Percentiles rank a stretch among this genome's conserved stretches.
Evolutionary conservation across 108 stramenopile species (phyloP).

Genomic region (Nitzschia putrida): DNA sequence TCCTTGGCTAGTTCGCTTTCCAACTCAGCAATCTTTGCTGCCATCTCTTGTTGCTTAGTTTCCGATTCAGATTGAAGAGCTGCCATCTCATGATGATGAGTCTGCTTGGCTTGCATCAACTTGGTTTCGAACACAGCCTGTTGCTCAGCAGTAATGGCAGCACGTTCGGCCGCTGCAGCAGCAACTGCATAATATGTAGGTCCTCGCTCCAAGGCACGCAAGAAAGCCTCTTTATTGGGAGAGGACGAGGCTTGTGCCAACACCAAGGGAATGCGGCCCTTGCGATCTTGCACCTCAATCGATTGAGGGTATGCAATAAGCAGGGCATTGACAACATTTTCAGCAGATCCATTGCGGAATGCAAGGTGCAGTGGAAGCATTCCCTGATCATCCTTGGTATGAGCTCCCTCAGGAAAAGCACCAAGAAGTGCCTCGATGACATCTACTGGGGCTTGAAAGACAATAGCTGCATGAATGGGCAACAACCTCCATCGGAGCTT

Average conservation of each 20-base stretch:
- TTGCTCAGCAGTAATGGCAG: slow-evolving; percentile 36
- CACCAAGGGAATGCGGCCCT: slow-evolving; percentile 80
- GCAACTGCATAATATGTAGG: slow-evolving; percentile 48
- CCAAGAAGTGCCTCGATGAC: slow-evolving; percentile 61
- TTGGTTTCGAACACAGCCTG: slow-evolving; percentile 35
- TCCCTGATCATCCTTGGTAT: slow-evolving; percentile 82
- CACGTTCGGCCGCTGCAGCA: slow-evolving; percentile 34
- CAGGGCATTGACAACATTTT: slow-evolving; percentile 54
- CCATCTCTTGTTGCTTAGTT: slow-evolving; percentile 23
- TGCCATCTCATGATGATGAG: slow-evolving; percentile 20
- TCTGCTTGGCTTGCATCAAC: slow-evolving; percentile 9
- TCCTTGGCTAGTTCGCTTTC: slow-evolving; percentile 68
- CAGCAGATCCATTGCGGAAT: slow-evolving; percentile 66
- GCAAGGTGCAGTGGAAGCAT: slow-evolving; percentile 87
- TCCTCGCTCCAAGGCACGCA: slow-evolving; percentile 67
- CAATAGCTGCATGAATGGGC: slow-evolving; percentile 85
- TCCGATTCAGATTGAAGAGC: slow-evolving; percentile 7
- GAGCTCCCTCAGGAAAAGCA: slow-evolving; percentile 66
- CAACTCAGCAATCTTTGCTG: slow-evolving; percentile 41
- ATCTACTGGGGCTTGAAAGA: slow-evolving; percentile 80
- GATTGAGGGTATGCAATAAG: slow-evolving; percentile 77
- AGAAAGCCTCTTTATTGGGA: slow-evolving; percentile 64
- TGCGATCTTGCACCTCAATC: slow-evolving; percentile 76
- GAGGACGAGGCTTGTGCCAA: slow-evolving; percentile 66
- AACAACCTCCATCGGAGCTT: slow-evolving; percentile 81